phyloP scores from a whole-genome alignment of 441 rosid species.

The Omphalea diandra region DNA sequence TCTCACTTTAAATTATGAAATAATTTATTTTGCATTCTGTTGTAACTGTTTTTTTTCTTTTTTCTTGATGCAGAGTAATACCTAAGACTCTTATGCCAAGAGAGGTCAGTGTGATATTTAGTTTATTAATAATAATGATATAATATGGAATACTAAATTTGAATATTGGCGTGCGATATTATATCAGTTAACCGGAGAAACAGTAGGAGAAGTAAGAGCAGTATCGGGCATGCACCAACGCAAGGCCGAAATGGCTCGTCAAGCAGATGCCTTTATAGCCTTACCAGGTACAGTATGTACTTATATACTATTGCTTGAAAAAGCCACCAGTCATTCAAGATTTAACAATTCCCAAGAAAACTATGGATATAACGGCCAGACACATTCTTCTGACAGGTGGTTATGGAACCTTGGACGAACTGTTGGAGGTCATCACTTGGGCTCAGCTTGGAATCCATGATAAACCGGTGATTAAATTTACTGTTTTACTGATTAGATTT shows the following conservation, averaged over 20 bases:
- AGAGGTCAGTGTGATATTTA: too few species aligned
- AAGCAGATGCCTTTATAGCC: slow-evolving; percentile 95
- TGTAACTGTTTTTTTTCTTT: too few species aligned
- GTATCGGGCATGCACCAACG: slow-evolving; percentile 98
- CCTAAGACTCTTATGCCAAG: slow-evolving; percentile 93
- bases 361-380: slow-evolving; percentile 5
- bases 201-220: slow-evolving; percentile 93
- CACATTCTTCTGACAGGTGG: slow-evolving; percentile 55
- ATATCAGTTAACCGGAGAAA: slow-evolving; percentile 80
- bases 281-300: slow-evolving; percentile 97
- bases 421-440: slow-evolving; percentile 92
- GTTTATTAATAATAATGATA: too few species aligned
- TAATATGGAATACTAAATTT: background rate
- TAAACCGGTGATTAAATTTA: slow-evolving; percentile 65
- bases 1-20: too few species aligned
- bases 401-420: slow-evolving; percentile 91
- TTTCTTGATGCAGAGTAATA: slow-evolving; percentile 66
- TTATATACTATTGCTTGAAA: background rate
- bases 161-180: background rate
- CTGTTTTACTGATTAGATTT: too few species aligned
- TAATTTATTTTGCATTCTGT: background rate
- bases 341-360: background rate
- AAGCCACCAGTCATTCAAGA: background rate
- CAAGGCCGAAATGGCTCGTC: slow-evolving; percentile 96
- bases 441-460: slow-evolving; percentile 95